Percentiles rank a stretch among this genome's conserved stretches.
phyloP scores from a whole-genome alignment of 2,329 filamentous ascomycete species.

The Arthrobotrys megalospora region DNA sequence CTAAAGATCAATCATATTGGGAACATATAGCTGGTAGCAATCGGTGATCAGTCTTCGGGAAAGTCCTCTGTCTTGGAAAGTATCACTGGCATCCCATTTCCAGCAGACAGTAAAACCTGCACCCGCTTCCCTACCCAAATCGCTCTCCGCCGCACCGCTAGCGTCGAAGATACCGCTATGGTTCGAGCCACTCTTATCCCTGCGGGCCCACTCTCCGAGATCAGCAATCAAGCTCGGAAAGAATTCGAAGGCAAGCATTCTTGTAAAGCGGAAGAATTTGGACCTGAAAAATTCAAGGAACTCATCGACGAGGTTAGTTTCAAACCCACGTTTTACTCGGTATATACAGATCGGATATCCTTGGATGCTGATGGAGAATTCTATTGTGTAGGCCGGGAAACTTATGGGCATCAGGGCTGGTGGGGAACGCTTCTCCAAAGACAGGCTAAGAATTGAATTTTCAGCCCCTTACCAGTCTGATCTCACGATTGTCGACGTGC shows the following conservation, averaged over 20 bases:
- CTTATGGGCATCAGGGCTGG: constrained; percentile 59
- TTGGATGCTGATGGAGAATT: too few species aligned
- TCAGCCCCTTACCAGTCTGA: constrained; percentile 59
- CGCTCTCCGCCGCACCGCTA: constrained; percentile 60
- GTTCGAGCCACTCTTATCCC: constrained; percentile 58
- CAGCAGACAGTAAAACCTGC: constrained; percentile 59
- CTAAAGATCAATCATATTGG: not conserved
- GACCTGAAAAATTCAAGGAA: too few species aligned
- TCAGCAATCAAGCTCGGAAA: too few species aligned
- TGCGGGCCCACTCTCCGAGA: constrained; percentile 31
- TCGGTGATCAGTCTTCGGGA: constrained; percentile 63
- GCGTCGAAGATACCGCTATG: not conserved
- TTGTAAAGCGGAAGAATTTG: too few species aligned
- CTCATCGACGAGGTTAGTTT: too few species aligned
- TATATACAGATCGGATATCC: too few species aligned
- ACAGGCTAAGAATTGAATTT: constrained; percentile 62
- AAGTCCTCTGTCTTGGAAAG: constrained; percentile 64
- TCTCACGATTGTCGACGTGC: constrained; percentile 63
- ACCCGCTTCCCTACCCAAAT: constrained; percentile 64
- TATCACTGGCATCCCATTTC: constrained; percentile 62
- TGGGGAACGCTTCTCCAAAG: constrained; percentile 61
- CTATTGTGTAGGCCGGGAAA: constrained; percentile 40
- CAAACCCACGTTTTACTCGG: too few species aligned
- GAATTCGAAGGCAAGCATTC: constrained; percentile 7
- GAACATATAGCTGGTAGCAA: constrained; percentile 61